These are phyloP conservation scores for Coemansia sp. DNA, from an alignment of 192 early-diverging fungal genomes.

Conservation along the genomic window DNA sequence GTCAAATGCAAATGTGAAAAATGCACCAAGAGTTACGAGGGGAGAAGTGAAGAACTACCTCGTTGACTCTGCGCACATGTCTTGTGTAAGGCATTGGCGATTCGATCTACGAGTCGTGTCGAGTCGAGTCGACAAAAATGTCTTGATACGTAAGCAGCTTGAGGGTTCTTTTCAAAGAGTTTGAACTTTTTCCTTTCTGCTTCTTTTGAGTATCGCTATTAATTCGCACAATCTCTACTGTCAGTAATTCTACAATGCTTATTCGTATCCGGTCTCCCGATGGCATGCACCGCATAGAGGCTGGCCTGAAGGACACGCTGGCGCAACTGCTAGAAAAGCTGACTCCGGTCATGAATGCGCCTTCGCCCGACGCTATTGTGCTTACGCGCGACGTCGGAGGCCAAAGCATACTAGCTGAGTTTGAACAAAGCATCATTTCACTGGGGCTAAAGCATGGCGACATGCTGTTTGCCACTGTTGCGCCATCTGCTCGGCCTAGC, in stretches of 20 bases:
- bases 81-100: background rate
- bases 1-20: background rate
- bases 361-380: conserved; percentile 37
- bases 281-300: conserved; percentile 53
- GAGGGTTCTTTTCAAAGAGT: background rate
- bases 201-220: background rate
- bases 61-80: background rate
- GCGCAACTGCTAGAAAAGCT: conserved; percentile 38
- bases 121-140: background rate
- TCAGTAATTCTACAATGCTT: conserved; percentile 29
- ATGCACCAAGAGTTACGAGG: background rate
- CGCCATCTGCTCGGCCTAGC: conserved; percentile 34
- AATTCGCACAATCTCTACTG: background rate
- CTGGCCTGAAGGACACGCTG: conserved; percentile 32
- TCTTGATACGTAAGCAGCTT: conserved; percentile 6
- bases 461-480: conserved; percentile 42
- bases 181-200: background rate
- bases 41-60: background rate
- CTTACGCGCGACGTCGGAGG: conserved; percentile 32
- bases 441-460: conserved; percentile 50
- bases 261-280: conserved; percentile 51
- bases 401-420: conserved; percentile 37
- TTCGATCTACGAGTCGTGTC: background rate
- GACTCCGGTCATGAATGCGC: conserved; percentile 34
- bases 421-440: conserved; percentile 34